Conservation (phyloP, 441 rosid species). For the Omphalea diandra region DNA sequence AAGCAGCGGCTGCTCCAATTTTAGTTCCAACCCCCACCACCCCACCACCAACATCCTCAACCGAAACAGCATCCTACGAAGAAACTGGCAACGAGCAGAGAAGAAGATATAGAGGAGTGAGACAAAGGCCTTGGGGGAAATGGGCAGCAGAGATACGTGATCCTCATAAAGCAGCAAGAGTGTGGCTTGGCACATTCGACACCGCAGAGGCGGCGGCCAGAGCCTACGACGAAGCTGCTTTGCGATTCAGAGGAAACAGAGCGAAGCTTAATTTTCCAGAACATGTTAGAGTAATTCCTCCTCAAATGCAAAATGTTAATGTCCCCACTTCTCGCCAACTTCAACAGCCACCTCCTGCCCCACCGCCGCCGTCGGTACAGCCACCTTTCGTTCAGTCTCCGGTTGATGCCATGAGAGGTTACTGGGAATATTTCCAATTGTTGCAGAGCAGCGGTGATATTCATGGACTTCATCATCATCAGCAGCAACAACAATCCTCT, state of each 20-base stretch:
- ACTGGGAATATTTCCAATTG: conserved; percentile 42
- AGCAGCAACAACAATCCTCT: too few relatives aligned
- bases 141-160: conserved; percentile 88
- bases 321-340: conserved; percentile 29
- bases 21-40: conserved; percentile 25
- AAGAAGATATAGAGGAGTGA: conserved; percentile 74
- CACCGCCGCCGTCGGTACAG: neutral
- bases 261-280: conserved; percentile 84
- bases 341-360: neutral
- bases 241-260: conserved; percentile 72
- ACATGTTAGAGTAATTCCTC: conserved; percentile 37
- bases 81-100: conserved; percentile 45
- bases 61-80: conserved; percentile 25
- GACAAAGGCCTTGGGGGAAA: conserved; percentile 90
- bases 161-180: conserved; percentile 79
- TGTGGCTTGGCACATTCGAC: conserved; percentile 88
- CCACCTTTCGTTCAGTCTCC: conserved; percentile 9
- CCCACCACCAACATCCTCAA: conserved; percentile 7
- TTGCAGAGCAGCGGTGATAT: conserved; percentile 34
- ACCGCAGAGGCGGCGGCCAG: conserved; percentile 87
- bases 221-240: conserved; percentile 84
- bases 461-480: conserved; percentile 14
- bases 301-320: conserved; percentile 31
- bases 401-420: conserved; percentile 33
- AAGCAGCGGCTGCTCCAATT: conserved; percentile 12